Base-by-base conservation (phyloP, 805 yeast species). In the Candida loeiensis region DNA sequence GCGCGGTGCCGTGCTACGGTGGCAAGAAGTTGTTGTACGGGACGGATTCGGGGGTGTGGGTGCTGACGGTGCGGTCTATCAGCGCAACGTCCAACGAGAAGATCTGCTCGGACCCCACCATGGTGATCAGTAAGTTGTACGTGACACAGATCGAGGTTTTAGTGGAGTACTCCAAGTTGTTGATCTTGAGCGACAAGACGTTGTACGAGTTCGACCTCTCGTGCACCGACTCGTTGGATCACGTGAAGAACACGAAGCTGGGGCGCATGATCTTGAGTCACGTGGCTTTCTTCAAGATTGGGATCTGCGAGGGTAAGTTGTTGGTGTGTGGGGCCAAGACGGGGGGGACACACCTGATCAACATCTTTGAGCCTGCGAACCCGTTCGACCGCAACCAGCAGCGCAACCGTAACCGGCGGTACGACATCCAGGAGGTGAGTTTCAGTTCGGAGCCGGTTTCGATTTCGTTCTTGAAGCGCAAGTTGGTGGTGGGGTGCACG, bases 1-100 rank as follows among this genome's bases (percentile, higher is more conserved):
- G 97, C 68, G 91, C 89, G 20, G 89, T 85, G 28, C 95, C 96
- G 24, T 84, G 86, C 59, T 95, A 93, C 56, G 96, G 96, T 39
- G 98, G 98, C 15, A 77, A 95, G 48, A 86, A 90, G 56, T 65
- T 90, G 48, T 60, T 93, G 25, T 90, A 86, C 55, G 98, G 98
- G 31, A 89, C 98, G 0, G 95, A 88, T 56, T 74, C 83, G 1
- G 98, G 99, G 4, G 80, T 93, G 2, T 93, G 84, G 71, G 77
- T 88, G 34, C 79, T 93, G 33, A 88, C 88, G 53, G 76, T 73
- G n/a, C 59, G 76, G 31, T 76, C 78, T 6, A 76, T 73, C 41
- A 69, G 76, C 25, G 64, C 79, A 38, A 65, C 71, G 0, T 66
- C 74, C 6, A 69, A 69, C 35, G 73, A 69, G 40, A 67, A 66